Conservation (phyloP, 2,329 filamentous ascomycete genomes). For the Botrytis aclada region DNA sequence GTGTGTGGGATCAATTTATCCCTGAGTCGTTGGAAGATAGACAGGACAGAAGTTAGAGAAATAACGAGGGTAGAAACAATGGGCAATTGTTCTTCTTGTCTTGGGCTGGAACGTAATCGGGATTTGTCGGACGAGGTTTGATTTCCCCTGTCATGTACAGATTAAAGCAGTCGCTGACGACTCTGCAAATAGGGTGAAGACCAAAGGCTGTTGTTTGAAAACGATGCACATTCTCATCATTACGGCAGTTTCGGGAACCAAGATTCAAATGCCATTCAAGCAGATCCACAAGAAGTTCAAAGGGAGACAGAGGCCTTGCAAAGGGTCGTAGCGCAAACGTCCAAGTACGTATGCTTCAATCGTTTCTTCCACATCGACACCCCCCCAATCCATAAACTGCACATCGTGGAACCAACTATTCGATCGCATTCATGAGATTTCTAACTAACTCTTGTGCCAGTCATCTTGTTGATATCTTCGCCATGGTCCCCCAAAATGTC, state of each 20-base stretch:
- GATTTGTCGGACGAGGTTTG: constrained; percentile 56
- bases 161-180: neutral
- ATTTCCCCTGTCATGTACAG: constrained; percentile 11
- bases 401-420: neutral
- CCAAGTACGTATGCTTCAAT: constrained; percentile 49
- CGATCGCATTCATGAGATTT: neutral
- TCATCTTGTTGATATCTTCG: constrained; percentile 66
- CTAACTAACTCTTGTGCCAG: constrained; percentile 40
- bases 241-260: constrained; percentile 63
- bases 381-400: neutral
- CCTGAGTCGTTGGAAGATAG: constrained; percentile 6
- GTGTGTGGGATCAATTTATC: neutral
- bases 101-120: constrained; percentile 48
- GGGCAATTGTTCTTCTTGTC: constrained; percentile 61
- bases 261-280: constrained; percentile 48
- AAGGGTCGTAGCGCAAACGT: constrained; percentile 60
- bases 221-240: constrained; percentile 56
- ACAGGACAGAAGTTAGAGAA: neutral
- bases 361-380: constrained; percentile 17
- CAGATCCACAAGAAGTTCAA: constrained; percentile 60
- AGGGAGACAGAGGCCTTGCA: constrained; percentile 63
- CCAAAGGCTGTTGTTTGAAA: constrained; percentile 54
- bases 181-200: constrained; percentile 33
- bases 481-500: constrained; percentile 55
- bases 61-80: constrained; percentile 39